Evolutionary conservation across 2,329 filamentous ascomycete genomes (phyloP).

Genomic region (Aureobasidium sp.): DNA sequence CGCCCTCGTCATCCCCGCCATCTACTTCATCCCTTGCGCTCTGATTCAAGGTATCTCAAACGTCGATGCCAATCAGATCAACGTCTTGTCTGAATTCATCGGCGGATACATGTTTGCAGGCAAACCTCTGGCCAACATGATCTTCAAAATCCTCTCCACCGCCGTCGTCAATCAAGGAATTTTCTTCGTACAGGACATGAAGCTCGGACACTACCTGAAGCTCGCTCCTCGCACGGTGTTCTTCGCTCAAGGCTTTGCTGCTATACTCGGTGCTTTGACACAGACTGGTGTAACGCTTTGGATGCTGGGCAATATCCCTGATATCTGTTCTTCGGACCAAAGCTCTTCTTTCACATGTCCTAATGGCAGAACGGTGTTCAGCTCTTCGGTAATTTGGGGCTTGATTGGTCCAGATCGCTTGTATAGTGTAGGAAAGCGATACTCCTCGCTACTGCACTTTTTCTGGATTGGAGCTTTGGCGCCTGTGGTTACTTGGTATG

Average conservation of each 20-base stretch:
- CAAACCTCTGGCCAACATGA: slow-evolving; percentile 83
- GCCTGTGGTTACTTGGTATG: slow-evolving; percentile 34
- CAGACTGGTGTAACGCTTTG: slow-evolving; percentile 82
- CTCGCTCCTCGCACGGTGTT: slow-evolving; percentile 71
- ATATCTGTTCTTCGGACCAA: slow-evolving; percentile 70
- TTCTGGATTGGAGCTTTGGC: slow-evolving; percentile 43
- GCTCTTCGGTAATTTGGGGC: slow-evolving; percentile 76
- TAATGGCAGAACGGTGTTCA: slow-evolving; percentile 81
- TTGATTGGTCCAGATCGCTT: slow-evolving; percentile 43
- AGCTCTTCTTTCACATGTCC: slow-evolving; percentile 84
- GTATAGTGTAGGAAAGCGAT: slow-evolving; percentile 40
- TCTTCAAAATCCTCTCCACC: slow-evolving; percentile 85
- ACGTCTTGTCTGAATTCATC: slow-evolving; percentile 42
- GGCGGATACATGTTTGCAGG: slow-evolving; percentile 77
- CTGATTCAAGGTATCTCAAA: slow-evolving; percentile 80
- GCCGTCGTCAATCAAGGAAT: slow-evolving; percentile 47
- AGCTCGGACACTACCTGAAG: slow-evolving; percentile 83
- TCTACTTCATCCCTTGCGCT: slow-evolving; percentile 83
- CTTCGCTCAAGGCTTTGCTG: slow-evolving; percentile 66
- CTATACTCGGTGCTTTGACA: slow-evolving; percentile 66
- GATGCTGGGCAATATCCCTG: slow-evolving; percentile 73
- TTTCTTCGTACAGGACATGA: slow-evolving; percentile 56
- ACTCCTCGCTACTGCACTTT: slow-evolving; percentile 40
- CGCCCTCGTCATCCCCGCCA: slow-evolving; percentile 65
- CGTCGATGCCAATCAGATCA: slow-evolving; percentile 21